Base-by-base conservation (phyloP, 1,139 yeast species). In the Casaregolazyma suthepensis region DNA sequence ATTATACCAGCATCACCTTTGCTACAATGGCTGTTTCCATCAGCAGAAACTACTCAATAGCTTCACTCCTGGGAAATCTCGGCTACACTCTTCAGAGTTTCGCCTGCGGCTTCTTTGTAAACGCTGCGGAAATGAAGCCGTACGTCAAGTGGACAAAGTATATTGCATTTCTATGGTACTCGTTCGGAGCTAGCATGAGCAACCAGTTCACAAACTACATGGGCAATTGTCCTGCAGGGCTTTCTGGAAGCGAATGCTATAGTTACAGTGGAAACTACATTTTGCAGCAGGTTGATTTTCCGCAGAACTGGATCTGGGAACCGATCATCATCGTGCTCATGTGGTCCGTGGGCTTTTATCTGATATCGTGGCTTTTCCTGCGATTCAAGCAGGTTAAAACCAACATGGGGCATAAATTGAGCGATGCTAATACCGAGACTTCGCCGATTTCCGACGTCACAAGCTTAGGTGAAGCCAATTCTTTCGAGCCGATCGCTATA, bases 71-170 rank as follows among this genome's bases (percentile, higher is more conserved):
- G 19, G 77, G 82, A 38, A 87, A 86, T 62, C 66, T 82, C 50
- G 77, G 82, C 55, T 85, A 82, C 64, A 88, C 90, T 44, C 68
- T 85, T 31, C 90, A 87, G 64, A 82, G 87, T 51, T 79, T 85
- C 75, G 88, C 90, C 0, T 84, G 90, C 68, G 96, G 96, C 0
- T 87, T 82, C 67, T 87, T 86, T 63, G 87, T 84, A 19, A 87
- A 86, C 67, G 81, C 91, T 0, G 73, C 76, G 17, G 76, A 82
- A 1, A 79, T 87, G 83, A 96, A 96, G 0, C 95, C 87, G 3
- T 88, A 88, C 63, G 95, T 88, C 3, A 75, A 91, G 42, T 88
- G 96, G 96, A 76, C 83, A 5, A 86, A 84, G 63, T 88, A 87
- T 66, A 69, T 83, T 52, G 83, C 91, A 0, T 85, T 81, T 63